phyloP scores from a whole-genome alignment of 345 rosid genomes.

The Erysimum cheiranthoides region DNA sequence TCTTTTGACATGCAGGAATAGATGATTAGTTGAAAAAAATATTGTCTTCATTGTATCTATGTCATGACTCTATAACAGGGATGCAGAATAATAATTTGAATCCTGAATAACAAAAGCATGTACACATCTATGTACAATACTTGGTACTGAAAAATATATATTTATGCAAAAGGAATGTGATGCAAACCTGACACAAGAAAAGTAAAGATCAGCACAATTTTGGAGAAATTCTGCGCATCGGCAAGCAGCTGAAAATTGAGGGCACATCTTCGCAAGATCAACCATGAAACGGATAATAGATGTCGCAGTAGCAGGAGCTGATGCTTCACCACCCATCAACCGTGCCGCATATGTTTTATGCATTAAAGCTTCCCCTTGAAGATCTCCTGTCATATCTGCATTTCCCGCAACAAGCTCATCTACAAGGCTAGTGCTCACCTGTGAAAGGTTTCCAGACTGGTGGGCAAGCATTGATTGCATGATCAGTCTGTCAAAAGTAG shows the following conservation, averaged over 20 bases:
- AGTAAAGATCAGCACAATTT: conserved; percentile 86
- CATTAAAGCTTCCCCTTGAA: conserved; percentile 97
- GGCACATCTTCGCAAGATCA: conserved; percentile 93
- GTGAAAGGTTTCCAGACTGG: conserved; percentile 82
- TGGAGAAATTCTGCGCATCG: conserved; percentile 79
- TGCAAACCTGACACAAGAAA: conserved; percentile 89
- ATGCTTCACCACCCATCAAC: conserved; percentile 93
- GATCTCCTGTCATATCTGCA: conserved; percentile 84
- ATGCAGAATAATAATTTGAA: conserved; percentile 1
- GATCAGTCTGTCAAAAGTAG: conserved; percentile 83
- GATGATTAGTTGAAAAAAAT: not conserved
- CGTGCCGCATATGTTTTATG: conserved; percentile 97
- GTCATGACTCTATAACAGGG: conserved; percentile 6
- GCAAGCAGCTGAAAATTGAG: conserved; percentile 87
- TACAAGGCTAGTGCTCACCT: conserved; percentile 69
- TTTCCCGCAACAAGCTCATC: conserved; percentile 81
- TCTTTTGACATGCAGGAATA: conserved; percentile 18
- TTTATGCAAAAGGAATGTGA: conserved; percentile 27
- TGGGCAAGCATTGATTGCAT: conserved; percentile 81
- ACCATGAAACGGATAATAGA: conserved; percentile 93
- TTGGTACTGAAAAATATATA: conserved; percentile 13
- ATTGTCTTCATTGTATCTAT: not conserved
- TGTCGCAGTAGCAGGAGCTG: conserved; percentile 96
- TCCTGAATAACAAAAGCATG: conserved; percentile 6
- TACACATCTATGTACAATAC: conserved; percentile 18